Percentiles rank a stretch among this genome's conserved stretches.
Evolutionary conservation across 441 rosid species (phyloP).

Genomic region (Aleurites moluccanus): DNA sequence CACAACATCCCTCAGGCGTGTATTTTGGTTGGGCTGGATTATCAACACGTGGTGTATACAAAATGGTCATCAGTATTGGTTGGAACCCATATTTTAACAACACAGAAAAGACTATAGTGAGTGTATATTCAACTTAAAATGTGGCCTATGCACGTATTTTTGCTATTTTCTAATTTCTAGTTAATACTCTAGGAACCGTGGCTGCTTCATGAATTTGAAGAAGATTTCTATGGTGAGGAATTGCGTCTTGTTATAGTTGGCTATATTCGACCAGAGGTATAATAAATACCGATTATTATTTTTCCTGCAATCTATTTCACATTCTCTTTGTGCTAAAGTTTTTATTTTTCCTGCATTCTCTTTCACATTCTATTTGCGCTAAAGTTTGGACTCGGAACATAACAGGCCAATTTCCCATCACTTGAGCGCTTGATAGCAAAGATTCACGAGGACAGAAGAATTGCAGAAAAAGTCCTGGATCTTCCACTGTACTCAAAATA

Average conservation of each 20-base stretch:
- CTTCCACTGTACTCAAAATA: conserved; percentile 57
- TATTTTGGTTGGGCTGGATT: conserved; percentile 93
- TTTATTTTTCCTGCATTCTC: neutral
- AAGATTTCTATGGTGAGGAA: conserved; percentile 91
- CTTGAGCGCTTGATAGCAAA: conserved; percentile 65
- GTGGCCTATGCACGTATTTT: neutral
- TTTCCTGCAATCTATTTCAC: neutral
- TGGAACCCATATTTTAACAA: conserved; percentile 93
- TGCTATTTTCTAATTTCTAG: conserved; percentile 8
- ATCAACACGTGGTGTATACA: conserved; percentile 58
- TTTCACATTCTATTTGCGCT: neutral
- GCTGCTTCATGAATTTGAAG: conserved; percentile 78
- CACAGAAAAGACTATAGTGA: conserved; percentile 78
- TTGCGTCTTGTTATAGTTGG: conserved; percentile 71
- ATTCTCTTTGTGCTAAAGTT: neutral
- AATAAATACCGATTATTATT: neutral
- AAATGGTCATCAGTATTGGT: conserved; percentile 94
- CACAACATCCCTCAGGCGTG: conserved; percentile 75
- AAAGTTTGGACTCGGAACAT: conserved; percentile 2
- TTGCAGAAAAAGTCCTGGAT: conserved; percentile 77
- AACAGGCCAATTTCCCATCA: conserved; percentile 66
- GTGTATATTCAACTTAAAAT: conserved; percentile 25
- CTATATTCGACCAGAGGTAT: conserved; percentile 88
- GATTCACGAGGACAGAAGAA: conserved; percentile 66
- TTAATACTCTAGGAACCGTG: conserved; percentile 69